A percentile compares a stretch with the other conserved stretches of the same genome.
These are phyloP conservation scores for Colletotrichum truncatum DNA, from an alignment of 2,329 filamentous ascomycete species.

Conservation along the genomic window DNA sequence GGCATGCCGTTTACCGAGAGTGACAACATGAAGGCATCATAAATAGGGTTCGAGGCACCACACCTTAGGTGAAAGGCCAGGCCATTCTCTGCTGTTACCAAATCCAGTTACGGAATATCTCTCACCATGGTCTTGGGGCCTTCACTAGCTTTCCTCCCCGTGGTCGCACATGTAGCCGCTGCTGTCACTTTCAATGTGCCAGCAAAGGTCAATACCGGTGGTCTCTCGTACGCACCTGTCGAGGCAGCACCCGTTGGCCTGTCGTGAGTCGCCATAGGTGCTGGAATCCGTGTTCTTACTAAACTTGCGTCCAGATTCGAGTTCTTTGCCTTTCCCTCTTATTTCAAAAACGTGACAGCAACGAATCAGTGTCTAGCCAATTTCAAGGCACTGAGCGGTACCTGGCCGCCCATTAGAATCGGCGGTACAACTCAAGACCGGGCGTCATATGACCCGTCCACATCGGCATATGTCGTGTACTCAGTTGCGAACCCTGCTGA, in stretches of 20 bases:
- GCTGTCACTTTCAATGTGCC: slow-evolving; percentile 10
- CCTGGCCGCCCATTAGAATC: slow-evolving; percentile 63
- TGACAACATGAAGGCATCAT: neutral
- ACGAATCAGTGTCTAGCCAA: slow-evolving; percentile 62
- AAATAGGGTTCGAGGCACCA: neutral
- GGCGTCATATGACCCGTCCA: slow-evolving; percentile 57
- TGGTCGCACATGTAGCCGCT: neutral
- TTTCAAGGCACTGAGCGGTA: slow-evolving; percentile 57
- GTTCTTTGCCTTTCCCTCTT: slow-evolving; percentile 65
- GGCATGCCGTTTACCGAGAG: too few relatives aligned
- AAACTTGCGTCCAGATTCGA: slow-evolving; percentile 50
- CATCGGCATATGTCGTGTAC: slow-evolving; percentile 58
- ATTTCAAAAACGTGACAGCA: slow-evolving; percentile 60
- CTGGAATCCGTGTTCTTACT: neutral
- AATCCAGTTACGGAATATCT: too few relatives aligned
- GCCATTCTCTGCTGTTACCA: too few relatives aligned
- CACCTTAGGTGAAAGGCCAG: too few relatives aligned
- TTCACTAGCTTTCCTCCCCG: neutral
- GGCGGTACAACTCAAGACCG: slow-evolving; percentile 69
- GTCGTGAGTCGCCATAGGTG: neutral
- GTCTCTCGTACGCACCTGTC: slow-evolving; percentile 13
- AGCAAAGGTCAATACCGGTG: neutral
- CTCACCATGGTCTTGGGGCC: neutral
- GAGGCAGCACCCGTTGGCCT: slow-evolving; percentile 17
- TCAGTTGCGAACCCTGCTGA: slow-evolving; percentile 55